Evolutionary conservation across 495 filamentous ascomycete species (phyloP), one percentile per base, ranked within the genome.

Genomic region (Polyplosphaeria fusca): DNA sequence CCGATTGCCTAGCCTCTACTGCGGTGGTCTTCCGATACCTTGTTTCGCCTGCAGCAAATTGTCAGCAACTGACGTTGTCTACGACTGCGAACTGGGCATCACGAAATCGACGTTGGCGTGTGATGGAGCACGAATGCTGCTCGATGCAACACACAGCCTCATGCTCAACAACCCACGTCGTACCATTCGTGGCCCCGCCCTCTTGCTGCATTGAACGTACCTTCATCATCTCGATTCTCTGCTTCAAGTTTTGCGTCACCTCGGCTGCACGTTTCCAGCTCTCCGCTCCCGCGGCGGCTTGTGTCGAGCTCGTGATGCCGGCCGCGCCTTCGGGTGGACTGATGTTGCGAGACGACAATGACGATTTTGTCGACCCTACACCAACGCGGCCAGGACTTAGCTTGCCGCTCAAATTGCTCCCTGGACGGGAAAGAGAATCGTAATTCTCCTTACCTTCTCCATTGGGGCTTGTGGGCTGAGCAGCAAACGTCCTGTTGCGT

Each of bases 201-300:
- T 43, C 40, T 5, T 47, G 22, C 20, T 22, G 18, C 22, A 24
- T 42, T 5, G 14, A 48, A 71, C 80, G 41, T 61, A 86, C 84
- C 81, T 87, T 87, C 84, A 87, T 87, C 70, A 84, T 76, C 78
- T 99, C 94, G 70, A 99, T 99, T 71, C 92, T 81, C 39, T 91
- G 86, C 77, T 97, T 99, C 66, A 99, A 73, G 71, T 93, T 90
- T 70, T 88, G 96, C 37, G 94, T 99, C 11, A 99, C 94, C 75
- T 99, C 94, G n/a, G 93, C 93, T 25, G 94, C 94, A 63, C 94
- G 76, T 76, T 91, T 94, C 91, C 93, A 99, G 68, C 89, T 96
- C 73, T 96, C 93, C 41, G 89, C 86, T 12, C 83, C 85, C 40
- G 83, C 80, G 7, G 66, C 67, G 41, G n/a, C 41, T 26, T 9